These are phyloP conservation scores for Trichoderma sp. DNA, from an alignment of 2,329 filamentous ascomycete species.

Conservation along the genomic window DNA sequence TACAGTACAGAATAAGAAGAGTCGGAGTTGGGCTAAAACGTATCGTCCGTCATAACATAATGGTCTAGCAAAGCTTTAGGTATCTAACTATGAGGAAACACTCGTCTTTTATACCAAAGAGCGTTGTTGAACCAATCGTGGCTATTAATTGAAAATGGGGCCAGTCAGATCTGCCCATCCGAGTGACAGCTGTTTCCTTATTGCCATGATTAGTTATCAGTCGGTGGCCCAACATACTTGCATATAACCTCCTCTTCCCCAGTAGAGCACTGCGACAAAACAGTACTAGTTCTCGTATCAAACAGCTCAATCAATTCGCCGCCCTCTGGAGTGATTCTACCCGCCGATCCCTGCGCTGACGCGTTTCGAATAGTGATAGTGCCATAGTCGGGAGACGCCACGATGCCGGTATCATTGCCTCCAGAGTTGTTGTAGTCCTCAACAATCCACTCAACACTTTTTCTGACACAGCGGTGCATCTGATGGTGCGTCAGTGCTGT, in stretches of 20 bases:
- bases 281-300: not conserved
- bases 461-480: constrained; percentile 47
- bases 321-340: constrained; percentile 23
- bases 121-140: too few relatives aligned
- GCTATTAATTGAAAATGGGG: too few relatives aligned
- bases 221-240: not conserved
- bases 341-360: constrained; percentile 24
- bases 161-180: too few relatives aligned
- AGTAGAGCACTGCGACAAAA: not conserved
- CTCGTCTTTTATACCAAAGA: too few relatives aligned
- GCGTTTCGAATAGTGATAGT: constrained; percentile 29
- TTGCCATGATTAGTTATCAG: not conserved
- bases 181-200: not conserved
- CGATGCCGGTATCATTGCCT: constrained; percentile 23
- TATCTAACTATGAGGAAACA: too few relatives aligned
- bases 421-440: constrained; percentile 39
- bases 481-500: constrained; percentile 41
- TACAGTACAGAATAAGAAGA: too few relatives aligned
- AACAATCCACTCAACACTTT: constrained; percentile 62
- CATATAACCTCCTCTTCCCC: not conserved
- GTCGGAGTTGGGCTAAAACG: too few relatives aligned
- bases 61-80: too few relatives aligned
- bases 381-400: constrained; percentile 33
- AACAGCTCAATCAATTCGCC: not conserved
- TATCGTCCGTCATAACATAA: too few relatives aligned